Evolutionary conservation across 2,329 filamentous ascomycete species (phyloP).

Genomic region (Ophiostoma piceae): DNA sequence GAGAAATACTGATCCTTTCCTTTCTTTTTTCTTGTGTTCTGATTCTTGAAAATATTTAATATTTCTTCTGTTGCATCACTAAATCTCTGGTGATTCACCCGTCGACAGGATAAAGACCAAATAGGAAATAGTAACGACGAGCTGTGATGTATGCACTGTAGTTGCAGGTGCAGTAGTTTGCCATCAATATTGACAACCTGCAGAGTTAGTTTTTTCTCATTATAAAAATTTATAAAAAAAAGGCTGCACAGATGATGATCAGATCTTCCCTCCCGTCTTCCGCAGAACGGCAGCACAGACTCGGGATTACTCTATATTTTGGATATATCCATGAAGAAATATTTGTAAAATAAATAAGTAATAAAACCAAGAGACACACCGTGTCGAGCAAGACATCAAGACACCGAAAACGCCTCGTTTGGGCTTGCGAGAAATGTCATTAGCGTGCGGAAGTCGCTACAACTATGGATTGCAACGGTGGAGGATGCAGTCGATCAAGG

Average conservation of each 20-base stretch:
- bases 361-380: neutral
- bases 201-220: neutral
- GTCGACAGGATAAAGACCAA: neutral
- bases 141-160: neutral
- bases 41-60: neutral
- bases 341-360: neutral
- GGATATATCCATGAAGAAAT: neutral
- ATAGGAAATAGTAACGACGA: slow-evolving; percentile 10
- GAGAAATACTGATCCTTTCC: no score
- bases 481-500: neutral
- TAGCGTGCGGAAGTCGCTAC: neutral
- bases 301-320: neutral
- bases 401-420: neutral
- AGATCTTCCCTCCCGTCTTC: neutral
- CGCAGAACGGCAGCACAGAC: neutral
- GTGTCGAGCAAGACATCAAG: neutral
- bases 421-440: neutral
- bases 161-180: neutral
- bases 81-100: neutral
- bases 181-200: neutral
- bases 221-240: neutral
- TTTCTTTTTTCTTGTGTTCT: neutral
- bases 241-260: neutral
- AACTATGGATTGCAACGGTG: slow-evolving; percentile 1
- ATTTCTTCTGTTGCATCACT: neutral